phyloP scores from a whole-genome alignment of 2,329 filamentous ascomycete genomes.

The Arthroderma sp. region DNA sequence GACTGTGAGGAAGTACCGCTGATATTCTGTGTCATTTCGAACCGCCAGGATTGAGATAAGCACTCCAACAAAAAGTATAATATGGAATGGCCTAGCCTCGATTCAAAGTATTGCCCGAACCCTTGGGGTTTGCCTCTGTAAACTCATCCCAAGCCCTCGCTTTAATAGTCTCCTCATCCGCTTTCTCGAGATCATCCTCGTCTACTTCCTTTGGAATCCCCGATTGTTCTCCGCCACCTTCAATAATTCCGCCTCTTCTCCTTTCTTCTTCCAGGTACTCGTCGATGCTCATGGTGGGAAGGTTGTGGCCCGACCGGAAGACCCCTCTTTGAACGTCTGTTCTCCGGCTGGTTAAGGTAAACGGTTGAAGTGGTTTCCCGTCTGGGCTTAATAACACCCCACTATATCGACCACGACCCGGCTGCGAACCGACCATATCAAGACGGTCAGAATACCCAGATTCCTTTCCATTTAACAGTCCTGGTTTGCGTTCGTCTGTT shows the following conservation, averaged over 20 bases:
- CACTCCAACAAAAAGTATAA: neutral
- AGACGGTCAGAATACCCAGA: constrained; percentile 60
- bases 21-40: neutral
- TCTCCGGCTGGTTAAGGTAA: constrained; percentile 69
- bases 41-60: neutral
- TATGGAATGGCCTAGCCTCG: constrained; percentile 26
- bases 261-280: constrained; percentile 92
- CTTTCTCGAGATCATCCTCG: constrained; percentile 81
- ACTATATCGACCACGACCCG: constrained; percentile 36
- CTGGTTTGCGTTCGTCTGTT: constrained; percentile 35
- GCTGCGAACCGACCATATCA: constrained; percentile 48
- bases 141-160: constrained; percentile 93
- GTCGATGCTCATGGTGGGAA: constrained; percentile 96
- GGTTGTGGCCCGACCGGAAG: constrained; percentile 79
- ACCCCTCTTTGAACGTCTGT: constrained; percentile 67
- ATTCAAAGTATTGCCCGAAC: constrained; percentile 40
- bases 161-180: constrained; percentile 84
- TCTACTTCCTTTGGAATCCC: constrained; percentile 59
- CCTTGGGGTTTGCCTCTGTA: constrained; percentile 72
- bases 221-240: constrained; percentile 72
- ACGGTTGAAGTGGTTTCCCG: constrained; percentile 80
- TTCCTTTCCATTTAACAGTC: constrained; percentile 26
- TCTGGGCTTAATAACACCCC: constrained; percentile 65
- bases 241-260: constrained; percentile 72
- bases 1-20: neutral